Conservation (phyloP, 768 basidiomycete genomes). For the Nidularia sp. region DNA sequence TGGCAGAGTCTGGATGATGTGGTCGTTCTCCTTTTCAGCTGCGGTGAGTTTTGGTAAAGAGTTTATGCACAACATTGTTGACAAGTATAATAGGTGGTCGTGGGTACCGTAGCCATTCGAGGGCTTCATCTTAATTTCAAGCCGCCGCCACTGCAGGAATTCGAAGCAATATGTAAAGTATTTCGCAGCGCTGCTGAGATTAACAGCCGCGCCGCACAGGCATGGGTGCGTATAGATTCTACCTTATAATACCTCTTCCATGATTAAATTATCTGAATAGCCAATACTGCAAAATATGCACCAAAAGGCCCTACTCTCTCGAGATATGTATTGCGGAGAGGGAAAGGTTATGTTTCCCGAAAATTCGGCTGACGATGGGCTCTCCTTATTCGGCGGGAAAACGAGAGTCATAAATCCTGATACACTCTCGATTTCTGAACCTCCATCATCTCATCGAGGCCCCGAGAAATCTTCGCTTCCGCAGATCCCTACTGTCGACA, state of each 20-base stretch:
- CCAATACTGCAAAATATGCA: conserved; percentile 42
- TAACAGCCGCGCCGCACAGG: conserved; percentile 45
- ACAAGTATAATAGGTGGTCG: conserved; percentile 27
- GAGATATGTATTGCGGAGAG: conserved; percentile 9
- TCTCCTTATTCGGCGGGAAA: conserved; percentile 28
- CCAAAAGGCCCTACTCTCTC: conserved; percentile 32
- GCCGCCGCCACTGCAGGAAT: conserved; percentile 40
- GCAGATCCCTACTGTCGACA: too few relatives aligned
- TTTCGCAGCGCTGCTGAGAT: conserved; percentile 40
- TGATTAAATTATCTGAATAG: conserved; percentile 17
- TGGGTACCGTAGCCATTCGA: conserved; percentile 51
- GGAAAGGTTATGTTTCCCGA: conserved; percentile 1
- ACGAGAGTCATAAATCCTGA: conserved; percentile 19
- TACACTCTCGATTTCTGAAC: not conserved
- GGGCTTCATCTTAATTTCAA: conserved; percentile 37
- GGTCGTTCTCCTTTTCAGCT: conserved; percentile 54
- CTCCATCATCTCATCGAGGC: not conserved
- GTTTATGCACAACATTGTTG: not conserved
- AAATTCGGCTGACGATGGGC: conserved; percentile 22
- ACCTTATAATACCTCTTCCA: not conserved
- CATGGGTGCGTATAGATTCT: conserved; percentile 29
- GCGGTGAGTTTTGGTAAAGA: conserved; percentile 31
- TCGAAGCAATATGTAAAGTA: conserved; percentile 41
- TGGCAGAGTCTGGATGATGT: conserved; percentile 53
- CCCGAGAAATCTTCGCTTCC: not conserved